phyloP scores from a whole-genome alignment of 2,329 filamentous ascomycete genomes.

The Laburnicola sp. region DNA sequence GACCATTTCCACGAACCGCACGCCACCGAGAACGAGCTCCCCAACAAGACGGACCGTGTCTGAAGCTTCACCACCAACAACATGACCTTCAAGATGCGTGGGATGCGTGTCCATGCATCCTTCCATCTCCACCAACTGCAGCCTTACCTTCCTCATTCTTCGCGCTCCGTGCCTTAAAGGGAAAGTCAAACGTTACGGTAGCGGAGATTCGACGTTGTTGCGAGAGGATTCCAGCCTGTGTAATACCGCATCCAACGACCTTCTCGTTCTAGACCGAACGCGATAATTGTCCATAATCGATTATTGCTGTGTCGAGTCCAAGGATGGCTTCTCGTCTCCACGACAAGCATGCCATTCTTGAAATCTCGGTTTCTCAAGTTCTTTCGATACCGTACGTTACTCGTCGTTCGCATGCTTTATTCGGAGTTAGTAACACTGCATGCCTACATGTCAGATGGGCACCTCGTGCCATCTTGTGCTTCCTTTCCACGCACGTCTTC shows the following conservation, averaged over 20 bases:
- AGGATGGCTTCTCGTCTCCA: neutral
- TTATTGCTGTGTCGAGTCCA: neutral
- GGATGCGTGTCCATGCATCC: conserved; percentile 1
- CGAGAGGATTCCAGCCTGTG: neutral
- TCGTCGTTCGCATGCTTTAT: conserved; percentile 15
- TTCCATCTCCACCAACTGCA: conserved; percentile 9
- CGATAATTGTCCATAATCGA: neutral
- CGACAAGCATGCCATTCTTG: neutral
- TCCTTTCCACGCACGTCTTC: conserved; percentile 15
- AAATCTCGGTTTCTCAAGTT: neutral
- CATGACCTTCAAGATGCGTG: neutral
- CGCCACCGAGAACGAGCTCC: conserved; percentile 17
- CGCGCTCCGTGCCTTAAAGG: neutral
- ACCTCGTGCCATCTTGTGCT: conserved; percentile 22
- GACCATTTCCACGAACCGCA: conserved; percentile 27
- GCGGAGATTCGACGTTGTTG: neutral
- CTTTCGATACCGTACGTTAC: conserved; percentile 9
- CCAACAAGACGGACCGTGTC: conserved; percentile 11
- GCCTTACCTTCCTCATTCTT: conserved; percentile 1
- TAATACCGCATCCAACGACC: neutral
- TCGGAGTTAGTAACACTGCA: conserved; percentile 31
- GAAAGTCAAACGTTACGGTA: conserved; percentile 4
- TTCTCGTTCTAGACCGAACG: conserved; percentile 1
- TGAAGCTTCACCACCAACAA: neutral
- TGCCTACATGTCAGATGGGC: conserved; percentile 37